Base-by-base conservation (phyloP, 768 basidiomycete species). In the Tulasnella sp. region DNA sequence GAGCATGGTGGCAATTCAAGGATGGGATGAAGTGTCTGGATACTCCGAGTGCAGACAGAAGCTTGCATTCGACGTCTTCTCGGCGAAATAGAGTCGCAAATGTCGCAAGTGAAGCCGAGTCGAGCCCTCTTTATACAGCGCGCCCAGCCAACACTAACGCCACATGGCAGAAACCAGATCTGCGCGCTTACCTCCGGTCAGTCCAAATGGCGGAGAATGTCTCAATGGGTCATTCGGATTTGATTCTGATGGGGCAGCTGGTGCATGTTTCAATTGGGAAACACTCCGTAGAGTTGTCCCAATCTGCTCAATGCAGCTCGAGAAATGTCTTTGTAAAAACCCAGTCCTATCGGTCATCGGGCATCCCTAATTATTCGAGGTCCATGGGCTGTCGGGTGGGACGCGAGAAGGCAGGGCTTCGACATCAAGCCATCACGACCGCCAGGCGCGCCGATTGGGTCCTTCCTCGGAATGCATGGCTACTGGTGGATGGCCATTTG, bases 31-130 rank as follows among this genome's bases (percentile, higher is more conserved):
- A 36, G 31, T 36, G 62, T 68, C 62, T 68, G 62, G 9, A 68
- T 68, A 68, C 62, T 68, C 62, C 62, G 62, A 68, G 24, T 31
- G 62, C 62, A 68, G 62, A 68, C 62, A 68, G 62, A 68, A 68
- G 62, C 62, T 24, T 36, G 62, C 24, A 36, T 68, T 68, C 62
- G 62, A 68, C 62, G 31, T 14, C 62, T 68, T 68, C 31, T 68
- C 62, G 62, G 62, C 19, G 62, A 68, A 68, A 68, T 68, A 27
- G 36, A 68, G 62, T 68, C 62, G 62, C 62, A 68, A 68, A 68
- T 68, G 62, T 68, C 62, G 62, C 62, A 68, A 68, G 62, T 68
- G 62, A 34, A 34, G 62, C 62, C 62, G 62, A 68, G 36, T 68
- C 62, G 62, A 34, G 62, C 62, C 62, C 62, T 68, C 62, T 68